Evolutionary conservation across 2,329 filamentous ascomycete genomes (phyloP).

Genomic region (Alternaria sp.): DNA sequence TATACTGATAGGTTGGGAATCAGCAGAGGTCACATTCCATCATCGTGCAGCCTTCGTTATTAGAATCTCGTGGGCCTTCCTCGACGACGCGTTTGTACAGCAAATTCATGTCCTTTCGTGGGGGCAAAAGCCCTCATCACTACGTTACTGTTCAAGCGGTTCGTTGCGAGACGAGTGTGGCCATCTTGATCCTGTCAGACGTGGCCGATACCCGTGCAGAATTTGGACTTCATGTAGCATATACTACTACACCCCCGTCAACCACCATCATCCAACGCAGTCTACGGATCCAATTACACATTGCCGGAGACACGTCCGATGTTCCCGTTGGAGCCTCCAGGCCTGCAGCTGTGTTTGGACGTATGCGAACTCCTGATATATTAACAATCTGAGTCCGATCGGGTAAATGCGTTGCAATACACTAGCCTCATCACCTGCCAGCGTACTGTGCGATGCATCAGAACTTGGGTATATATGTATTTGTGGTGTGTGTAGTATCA

Average conservation of each 20-base stretch:
- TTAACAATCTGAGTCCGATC: slow-evolving; percentile 23
- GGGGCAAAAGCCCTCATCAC: neutral
- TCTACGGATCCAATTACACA: neutral
- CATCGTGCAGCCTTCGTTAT: neutral
- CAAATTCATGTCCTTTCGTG: neutral
- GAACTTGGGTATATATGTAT: neutral
- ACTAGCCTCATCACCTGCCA: slow-evolving; percentile 5
- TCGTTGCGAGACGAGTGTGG: too few species aligned
- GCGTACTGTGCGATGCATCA: neutral
- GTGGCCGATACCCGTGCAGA: neutral
- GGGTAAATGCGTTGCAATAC: slow-evolving; percentile 27
- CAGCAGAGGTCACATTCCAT: slow-evolving; percentile 70
- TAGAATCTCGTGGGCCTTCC: neutral
- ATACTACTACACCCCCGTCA: neutral
- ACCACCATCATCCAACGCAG: neutral
- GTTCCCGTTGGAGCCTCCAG: slow-evolving; percentile 2
- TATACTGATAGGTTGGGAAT: slow-evolving; percentile 71
- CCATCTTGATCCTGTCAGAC: neutral
- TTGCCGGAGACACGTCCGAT: slow-evolving; percentile 11
- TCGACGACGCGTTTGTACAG: neutral
- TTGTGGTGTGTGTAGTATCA: neutral
- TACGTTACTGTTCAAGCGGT: neutral
- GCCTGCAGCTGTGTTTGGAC: slow-evolving; percentile 3
- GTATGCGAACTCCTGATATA: slow-evolving; percentile 5
- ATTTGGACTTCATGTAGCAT: neutral